Conservation (phyloP, 306 rosid genomes). For the Vigna radiata region DNA sequence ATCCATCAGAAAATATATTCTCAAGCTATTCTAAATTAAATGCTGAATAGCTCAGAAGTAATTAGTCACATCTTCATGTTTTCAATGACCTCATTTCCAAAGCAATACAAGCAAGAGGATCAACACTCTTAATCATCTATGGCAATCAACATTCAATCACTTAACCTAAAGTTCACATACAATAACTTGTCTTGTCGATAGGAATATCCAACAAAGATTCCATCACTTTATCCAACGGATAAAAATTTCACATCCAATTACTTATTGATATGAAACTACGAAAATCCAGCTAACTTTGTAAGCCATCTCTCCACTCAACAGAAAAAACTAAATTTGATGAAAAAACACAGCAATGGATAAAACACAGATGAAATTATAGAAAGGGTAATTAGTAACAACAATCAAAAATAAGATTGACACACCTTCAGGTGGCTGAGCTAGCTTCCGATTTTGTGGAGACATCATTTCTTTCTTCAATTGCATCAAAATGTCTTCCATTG, state of each 20-base stretch:
- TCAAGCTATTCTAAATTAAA: no score
- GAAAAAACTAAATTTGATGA: conserved; percentile 5
- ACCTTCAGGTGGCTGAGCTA: conserved; percentile 97
- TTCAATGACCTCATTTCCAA: conserved; percentile 12
- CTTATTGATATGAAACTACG: not conserved
- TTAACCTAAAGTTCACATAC: not conserved
- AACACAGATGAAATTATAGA: not conserved
- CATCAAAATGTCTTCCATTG: conserved; percentile 88
- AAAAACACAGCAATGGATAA: conserved; percentile 2
- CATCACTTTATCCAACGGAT: no score
- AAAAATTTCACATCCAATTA: conserved; percentile 20
- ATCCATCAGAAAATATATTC: no score
- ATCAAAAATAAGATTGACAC: conserved; percentile 37
- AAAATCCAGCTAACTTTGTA: not conserved
- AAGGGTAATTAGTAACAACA: not conserved
- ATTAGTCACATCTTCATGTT: not conserved
- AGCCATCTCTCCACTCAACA: not conserved
- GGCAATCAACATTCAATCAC: not conserved
- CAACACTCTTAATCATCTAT: not conserved
- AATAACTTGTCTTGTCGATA: no score
- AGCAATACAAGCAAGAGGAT: conserved; percentile 10
- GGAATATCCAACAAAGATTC: no score
- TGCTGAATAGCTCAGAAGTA: no score
- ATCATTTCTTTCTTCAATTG: conserved; percentile 97
- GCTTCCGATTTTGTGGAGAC: conserved; percentile 93